Conservation (phyloP, 108 stramenopile genomes). For the Hondaea fermentalgiana region DNA sequence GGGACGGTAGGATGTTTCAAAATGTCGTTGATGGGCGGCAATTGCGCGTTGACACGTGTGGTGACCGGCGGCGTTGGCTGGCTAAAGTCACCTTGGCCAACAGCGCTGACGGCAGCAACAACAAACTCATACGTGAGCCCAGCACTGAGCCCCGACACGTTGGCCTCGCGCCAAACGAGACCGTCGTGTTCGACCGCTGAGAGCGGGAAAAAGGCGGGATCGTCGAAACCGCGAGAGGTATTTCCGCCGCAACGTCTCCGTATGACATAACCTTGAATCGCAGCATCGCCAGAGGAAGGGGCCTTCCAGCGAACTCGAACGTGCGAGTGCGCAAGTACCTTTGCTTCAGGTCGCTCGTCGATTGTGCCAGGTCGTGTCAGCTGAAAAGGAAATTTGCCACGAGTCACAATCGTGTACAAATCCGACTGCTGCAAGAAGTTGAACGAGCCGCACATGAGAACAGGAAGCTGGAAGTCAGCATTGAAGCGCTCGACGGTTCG, state of each 20-base stretch:
- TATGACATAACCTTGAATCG: background rate
- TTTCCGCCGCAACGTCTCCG: background rate
- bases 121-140: background rate
- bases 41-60: background rate
- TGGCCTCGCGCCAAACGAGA: background rate
- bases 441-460: constrained; percentile 38
- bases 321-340: background rate
- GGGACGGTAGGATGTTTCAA: background rate
- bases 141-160: background rate
- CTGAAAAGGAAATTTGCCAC: background rate
- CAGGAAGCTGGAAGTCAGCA: constrained; percentile 39
- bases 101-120: background rate
- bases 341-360: background rate
- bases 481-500: constrained; percentile 37
- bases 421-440: constrained; percentile 35
- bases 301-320: background rate
- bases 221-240: background rate
- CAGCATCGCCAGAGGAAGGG: background rate
- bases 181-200: background rate
- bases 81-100: background rate
- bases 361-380: background rate
- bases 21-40: background rate
- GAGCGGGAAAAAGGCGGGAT: background rate
- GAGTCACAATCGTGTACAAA: constrained; percentile 27
- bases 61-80: background rate